These are phyloP conservation scores for Metarhizium rileyi DNA, from an alignment of 2,329 filamentous ascomycete species.

Conservation along the genomic window DNA sequence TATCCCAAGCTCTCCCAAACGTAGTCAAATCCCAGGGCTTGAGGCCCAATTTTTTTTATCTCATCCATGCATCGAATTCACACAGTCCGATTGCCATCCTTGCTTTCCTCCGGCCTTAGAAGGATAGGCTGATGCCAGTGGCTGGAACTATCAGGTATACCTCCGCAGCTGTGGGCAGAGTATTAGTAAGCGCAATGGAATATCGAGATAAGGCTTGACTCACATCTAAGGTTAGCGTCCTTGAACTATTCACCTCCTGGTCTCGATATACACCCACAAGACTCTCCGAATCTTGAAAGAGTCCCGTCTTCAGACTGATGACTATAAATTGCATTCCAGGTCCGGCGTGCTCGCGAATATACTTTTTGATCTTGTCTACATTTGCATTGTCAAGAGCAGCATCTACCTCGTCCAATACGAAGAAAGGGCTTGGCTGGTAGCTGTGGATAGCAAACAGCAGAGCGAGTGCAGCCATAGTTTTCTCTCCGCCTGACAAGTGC, in stretches of 20 bases:
- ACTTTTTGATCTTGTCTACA: conserved; percentile 90
- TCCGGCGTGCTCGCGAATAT: conserved; percentile 86
- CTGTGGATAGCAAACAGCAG: conserved; percentile 93
- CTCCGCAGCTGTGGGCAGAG: neutral
- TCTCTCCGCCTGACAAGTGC: conserved; percentile 91
- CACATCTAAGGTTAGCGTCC: conserved; percentile 89
- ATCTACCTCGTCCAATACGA: conserved; percentile 96
- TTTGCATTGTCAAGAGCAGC: conserved; percentile 98
- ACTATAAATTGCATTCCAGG: conserved; percentile 99
- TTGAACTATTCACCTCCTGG: conserved; percentile 84
- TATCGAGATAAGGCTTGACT: conserved; percentile 34
- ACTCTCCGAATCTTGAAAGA: conserved; percentile 95
- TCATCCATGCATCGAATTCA: no score
- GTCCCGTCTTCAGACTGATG: conserved; percentile 86
- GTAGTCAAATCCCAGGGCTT: neutral
- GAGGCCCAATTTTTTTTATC: no score
- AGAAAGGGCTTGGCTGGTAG: conserved; percentile 93
- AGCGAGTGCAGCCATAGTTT: conserved; percentile 97
- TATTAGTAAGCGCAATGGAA: neutral
- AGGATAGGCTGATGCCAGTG: neutral
- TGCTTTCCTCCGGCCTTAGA: no score
- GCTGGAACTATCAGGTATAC: neutral
- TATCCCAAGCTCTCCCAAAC: neutral
- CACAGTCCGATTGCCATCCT: no score
- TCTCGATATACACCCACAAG: conserved; percentile 93